Evolutionary conservation across 495 filamentous ascomycete species (phyloP), one percentile per base, ranked within the genome.

Genomic region (Chaetomium fimeti): DNA sequence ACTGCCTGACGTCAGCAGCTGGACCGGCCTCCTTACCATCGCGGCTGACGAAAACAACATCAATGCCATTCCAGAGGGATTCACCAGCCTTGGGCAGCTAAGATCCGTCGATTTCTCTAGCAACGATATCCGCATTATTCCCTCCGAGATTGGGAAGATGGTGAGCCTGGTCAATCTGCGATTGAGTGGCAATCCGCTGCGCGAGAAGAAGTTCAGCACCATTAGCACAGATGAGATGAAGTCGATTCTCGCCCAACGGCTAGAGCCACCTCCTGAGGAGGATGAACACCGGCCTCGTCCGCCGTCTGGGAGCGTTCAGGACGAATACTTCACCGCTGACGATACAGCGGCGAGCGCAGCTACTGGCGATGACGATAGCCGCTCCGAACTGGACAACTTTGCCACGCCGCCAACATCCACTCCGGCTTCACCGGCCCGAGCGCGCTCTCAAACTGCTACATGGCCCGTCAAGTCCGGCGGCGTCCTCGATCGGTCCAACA

Each of bases 191-290:
- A 98, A 98, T 70, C 94, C 94, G 6, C 76, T 98, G 15, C 80
- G 88, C 51, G 92, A 97, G 67, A 91, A 89, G 67, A 95, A 90
- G 72, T 89, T 94, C 60, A 79, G 92, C 36, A 87, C 79, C 24
- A 89, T 96, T 81, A 81, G 82, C 27, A 91, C 90, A 0, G 90
- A 91, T 22, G 89, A 92, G 58, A 74, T 98, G 68, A 97, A 96
- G 77, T 82, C 82, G 48, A 87, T 88, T 66, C 79, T 98, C 56
- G 85, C 84, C 40, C 82, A 82, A 45, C 84, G 91, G 24, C 79
- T 94, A 49, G 85, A 88, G 60, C 88, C 90, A 3, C 65, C 78
- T 15, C 69, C 72, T 5, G 67, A 63, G 13, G 59, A 71, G 15
- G 40, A 63, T 2, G 72, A 77, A 32, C 52, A 64, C 2, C 63